Conservation (phyloP, 371 early-diverging fungal species). For the Batrachochytrium dendrobatidis region DNA sequence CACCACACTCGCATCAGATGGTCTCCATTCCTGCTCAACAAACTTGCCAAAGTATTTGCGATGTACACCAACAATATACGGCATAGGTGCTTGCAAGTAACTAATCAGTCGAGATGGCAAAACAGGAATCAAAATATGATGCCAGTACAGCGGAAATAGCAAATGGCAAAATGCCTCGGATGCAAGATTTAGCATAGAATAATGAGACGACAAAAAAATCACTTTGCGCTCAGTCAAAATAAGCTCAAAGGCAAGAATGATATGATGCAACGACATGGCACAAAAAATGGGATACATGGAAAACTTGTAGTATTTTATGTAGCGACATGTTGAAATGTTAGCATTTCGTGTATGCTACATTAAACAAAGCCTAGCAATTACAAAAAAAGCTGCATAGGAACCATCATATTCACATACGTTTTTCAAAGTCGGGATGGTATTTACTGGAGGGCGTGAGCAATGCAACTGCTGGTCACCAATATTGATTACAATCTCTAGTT, state of each 20-base stretch:
- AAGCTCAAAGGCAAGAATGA: constrained; percentile 61
- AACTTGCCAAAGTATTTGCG: constrained; percentile 34
- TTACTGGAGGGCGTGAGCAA: constrained; percentile 68
- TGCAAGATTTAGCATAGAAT: constrained; percentile 66
- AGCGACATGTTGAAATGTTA: neutral
- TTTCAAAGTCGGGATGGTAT: constrained; percentile 65
- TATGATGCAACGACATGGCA: constrained; percentile 58
- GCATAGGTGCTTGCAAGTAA: constrained; percentile 74
- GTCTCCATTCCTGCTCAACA: constrained; percentile 50
- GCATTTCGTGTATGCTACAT: no score
- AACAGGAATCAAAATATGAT: constrained; percentile 73
- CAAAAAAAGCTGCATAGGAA: neutral
- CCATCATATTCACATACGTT: constrained; percentile 48
- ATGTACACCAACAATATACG: constrained; percentile 71
- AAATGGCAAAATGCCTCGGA: constrained; percentile 62
- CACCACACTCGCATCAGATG: constrained; percentile 55
- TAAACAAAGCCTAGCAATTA: no score
- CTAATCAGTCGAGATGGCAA: constrained; percentile 61
- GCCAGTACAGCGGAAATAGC: constrained; percentile 74
- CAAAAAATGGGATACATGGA: constrained; percentile 72
- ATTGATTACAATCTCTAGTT: constrained; percentile 62
- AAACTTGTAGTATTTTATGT: no score
- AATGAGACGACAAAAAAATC: constrained; percentile 60
- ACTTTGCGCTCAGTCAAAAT: constrained; percentile 67
- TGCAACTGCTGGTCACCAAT: constrained; percentile 58